phyloP scores from a whole-genome alignment of 352 stramenopile genomes.

The Globisporangium paroecandrum region DNA sequence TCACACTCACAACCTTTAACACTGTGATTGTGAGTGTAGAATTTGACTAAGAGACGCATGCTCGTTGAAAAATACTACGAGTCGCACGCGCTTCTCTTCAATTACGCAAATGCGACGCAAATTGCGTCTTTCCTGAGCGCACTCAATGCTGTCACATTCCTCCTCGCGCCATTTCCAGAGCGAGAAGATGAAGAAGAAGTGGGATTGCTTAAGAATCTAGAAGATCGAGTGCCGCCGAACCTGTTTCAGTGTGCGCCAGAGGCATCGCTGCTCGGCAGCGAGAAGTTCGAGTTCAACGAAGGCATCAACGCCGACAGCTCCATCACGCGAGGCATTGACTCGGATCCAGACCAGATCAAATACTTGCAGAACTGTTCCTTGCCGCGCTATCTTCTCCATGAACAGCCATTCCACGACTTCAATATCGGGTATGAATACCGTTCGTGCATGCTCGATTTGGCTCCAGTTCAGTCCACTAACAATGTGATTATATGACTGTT shows the following conservation, averaged over 20 bases:
- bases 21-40: constrained; percentile 27
- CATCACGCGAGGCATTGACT: constrained; percentile 25
- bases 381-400: constrained; percentile 43
- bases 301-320: constrained; percentile 23
- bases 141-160: constrained; percentile 67
- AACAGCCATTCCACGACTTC: constrained; percentile 31
- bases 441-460: neutral
- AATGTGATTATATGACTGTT: neutral
- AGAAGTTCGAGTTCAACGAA: constrained; percentile 13
- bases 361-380: constrained; percentile 49
- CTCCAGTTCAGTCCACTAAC: neutral
- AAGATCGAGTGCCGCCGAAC: constrained; percentile 38
- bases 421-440: constrained; percentile 35
- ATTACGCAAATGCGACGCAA: constrained; percentile 53
- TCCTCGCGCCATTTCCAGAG: constrained; percentile 32
- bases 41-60: constrained; percentile 60
- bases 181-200: constrained; percentile 4
- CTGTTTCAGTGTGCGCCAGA: constrained; percentile 52
- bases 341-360: constrained; percentile 47
- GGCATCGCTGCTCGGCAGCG: constrained; percentile 29
- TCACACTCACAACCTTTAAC: neutral
- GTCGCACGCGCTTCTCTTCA: constrained; percentile 49
- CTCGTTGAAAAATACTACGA: constrained; percentile 69
- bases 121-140: constrained; percentile 64
- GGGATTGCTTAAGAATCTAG: neutral